Evolutionary conservation across 352 stramenopile genomes (phyloP), one percentile per base, ranked within the genome.

Genomic region (Albugo candida): DNA sequence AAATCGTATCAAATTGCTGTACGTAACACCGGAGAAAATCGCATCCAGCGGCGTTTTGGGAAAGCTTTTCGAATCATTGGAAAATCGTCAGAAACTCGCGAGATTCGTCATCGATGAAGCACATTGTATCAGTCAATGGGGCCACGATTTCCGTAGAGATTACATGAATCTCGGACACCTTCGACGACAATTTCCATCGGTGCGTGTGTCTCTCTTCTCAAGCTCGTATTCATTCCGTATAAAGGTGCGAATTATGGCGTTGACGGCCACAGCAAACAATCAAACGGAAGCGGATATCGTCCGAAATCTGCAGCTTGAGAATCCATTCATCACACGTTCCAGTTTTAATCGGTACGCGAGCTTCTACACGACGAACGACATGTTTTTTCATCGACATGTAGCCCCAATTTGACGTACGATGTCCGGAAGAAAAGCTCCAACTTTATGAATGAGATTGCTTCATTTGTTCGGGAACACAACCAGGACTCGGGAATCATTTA

Each of bases 71-170:
- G 68, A 83, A 47, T 84, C 71, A 2, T 60, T 87, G 13, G 61
- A 81, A 39, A 77, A 83, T 17, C 61, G 71, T 10, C 70, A 76
- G 1, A 62, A 92, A 10, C 75, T 99, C 12, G 94, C 85, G 53
- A 73, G 94, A 27, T 98, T 99, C 63, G 91, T 99, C 14, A 81
- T 99, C 5, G 95, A 98, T 58, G 78, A 93, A 57, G 81, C 78
- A 6, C 95, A 99, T 55, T 99, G 95, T 63, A 91, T 98, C 50
- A 95, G 78, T 48, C 83, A 94, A 56, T 99, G 95, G 96, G 95
- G 95, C 17, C 95, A 99, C 60, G 97, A 99, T 59, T 99, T 99
- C 59, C 72, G 96, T 12, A 96, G 95, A 54, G 95, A 97, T 58
- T 99, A 99, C 62, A 82, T 97, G 54, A 77, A 88, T 45, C 64